Evolutionary conservation across 257 asterid genomes (phyloP).

Genomic region (Plantago ovata): DNA sequence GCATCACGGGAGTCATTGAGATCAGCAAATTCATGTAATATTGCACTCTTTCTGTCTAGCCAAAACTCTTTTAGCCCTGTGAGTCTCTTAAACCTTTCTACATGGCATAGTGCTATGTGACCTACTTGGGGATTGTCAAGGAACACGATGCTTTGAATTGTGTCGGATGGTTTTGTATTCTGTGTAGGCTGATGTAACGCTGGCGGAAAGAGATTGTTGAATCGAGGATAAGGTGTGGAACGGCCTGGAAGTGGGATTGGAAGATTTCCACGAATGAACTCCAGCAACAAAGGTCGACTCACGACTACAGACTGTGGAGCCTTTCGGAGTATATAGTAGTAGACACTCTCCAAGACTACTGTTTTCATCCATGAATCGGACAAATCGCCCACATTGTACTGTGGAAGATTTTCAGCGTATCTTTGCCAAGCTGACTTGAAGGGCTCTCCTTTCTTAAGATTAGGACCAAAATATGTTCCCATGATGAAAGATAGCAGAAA

Average conservation of each 20-base stretch:
- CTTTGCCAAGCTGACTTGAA: constrained; percentile 49
- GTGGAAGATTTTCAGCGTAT: constrained; percentile 33
- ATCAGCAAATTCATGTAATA: constrained; percentile 20
- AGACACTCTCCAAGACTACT: constrained; percentile 45
- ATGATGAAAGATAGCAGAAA: constrained; percentile 49
- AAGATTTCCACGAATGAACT: constrained; percentile 43
- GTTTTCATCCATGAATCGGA: constrained; percentile 40
- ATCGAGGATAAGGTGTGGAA: constrained; percentile 28
- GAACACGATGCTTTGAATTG: constrained; percentile 43
- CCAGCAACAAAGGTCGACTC: constrained; percentile 36
- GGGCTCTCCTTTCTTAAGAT: constrained; percentile 38
- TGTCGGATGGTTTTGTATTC: constrained; percentile 19
- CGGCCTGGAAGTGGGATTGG: constrained; percentile 26
- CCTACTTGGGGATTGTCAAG: constrained; percentile 37
- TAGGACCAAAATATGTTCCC: constrained; percentile 66
- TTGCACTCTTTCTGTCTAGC: constrained; percentile 31
- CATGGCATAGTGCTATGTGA: constrained; percentile 29
- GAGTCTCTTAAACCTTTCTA: constrained; percentile 51
- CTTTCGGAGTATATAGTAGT: constrained; percentile 49
- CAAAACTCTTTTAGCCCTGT: constrained; percentile 41
- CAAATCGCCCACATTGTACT: constrained; percentile 35
- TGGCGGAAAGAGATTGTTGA: constrained; percentile 52
- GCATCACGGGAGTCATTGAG: constrained; percentile 15
- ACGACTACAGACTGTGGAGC: constrained; percentile 42
- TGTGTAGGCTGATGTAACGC: constrained; percentile 38